These are phyloP conservation scores for Zalaria obscura DNA, from an alignment of 2,329 filamentous ascomycete species.

Conservation along the genomic window DNA sequence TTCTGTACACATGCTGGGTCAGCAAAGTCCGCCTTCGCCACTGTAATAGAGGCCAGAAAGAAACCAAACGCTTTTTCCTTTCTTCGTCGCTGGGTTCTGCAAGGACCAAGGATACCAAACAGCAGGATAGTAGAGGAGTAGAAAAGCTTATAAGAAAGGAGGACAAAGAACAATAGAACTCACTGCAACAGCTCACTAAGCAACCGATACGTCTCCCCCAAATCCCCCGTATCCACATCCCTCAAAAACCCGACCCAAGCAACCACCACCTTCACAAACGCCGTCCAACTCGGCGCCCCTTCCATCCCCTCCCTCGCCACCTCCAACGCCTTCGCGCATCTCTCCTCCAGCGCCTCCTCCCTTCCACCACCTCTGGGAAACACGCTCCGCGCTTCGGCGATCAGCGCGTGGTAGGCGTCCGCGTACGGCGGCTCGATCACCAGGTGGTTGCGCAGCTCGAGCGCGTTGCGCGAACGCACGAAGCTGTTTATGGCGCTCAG, in stretches of 20 bases:
- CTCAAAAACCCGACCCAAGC: constrained; percentile 71
- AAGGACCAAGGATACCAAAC: constrained; percentile 5
- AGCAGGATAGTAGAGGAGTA: background rate
- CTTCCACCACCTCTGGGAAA: constrained; percentile 32
- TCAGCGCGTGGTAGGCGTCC: constrained; percentile 53
- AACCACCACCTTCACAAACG: constrained; percentile 65
- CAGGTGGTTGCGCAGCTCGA: constrained; percentile 53
- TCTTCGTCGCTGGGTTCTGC: constrained; percentile 1
- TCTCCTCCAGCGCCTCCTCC: constrained; percentile 42
- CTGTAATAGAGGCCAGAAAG: no score
- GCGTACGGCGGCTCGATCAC: constrained; percentile 60
- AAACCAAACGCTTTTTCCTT: no score
- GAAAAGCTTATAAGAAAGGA: constrained; percentile 1
- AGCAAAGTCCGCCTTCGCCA: no score
- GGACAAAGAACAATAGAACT: constrained; percentile 17
- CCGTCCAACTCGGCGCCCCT: constrained; percentile 56
- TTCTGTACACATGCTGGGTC: constrained; percentile 31
- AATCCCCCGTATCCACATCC: constrained; percentile 62
- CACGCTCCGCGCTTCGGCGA: constrained; percentile 47
- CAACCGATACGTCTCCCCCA: constrained; percentile 60
- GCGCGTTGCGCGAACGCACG: constrained; percentile 49
- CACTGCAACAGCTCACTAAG: constrained; percentile 65
- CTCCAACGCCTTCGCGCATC: constrained; percentile 50
- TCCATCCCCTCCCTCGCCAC: constrained; percentile 50
- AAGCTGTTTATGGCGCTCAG: constrained; percentile 48